Percentiles rank a stretch among this genome's conserved stretches.
Evolutionary conservation across 305 asterid genomes (phyloP).

Genomic region (Fraxinus ornus): DNA sequence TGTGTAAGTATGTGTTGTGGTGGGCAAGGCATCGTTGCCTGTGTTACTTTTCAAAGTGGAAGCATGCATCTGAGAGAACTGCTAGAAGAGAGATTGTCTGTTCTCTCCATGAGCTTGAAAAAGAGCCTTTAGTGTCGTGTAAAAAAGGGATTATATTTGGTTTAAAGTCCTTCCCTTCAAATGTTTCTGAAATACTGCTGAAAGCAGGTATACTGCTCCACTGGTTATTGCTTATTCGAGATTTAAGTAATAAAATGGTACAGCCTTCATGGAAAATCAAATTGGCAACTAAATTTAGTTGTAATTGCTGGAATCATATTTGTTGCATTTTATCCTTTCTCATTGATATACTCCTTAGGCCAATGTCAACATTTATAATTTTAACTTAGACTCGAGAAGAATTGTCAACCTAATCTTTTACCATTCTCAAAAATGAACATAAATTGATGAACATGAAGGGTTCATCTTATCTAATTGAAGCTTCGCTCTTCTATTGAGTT

Average conservation of each 20-base stretch:
- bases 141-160: neutral
- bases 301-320: neutral
- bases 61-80: neutral
- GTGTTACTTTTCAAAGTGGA: neutral
- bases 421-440: neutral
- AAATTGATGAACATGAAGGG: neutral
- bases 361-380: neutral
- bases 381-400: neutral
- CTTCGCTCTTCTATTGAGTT: conserved; percentile 17
- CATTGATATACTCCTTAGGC: neutral
- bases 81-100: neutral
- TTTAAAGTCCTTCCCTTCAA: neutral
- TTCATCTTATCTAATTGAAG: conserved; percentile 10
- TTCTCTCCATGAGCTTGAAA: neutral
- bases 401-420: neutral
- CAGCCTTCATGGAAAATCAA: neutral
- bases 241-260: neutral
- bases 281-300: neutral
- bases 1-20: conserved; percentile 8
- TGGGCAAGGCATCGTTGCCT: neutral
- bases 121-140: neutral
- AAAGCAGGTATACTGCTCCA: neutral
- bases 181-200: neutral
- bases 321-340: neutral
- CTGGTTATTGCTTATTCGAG: neutral